Evolutionary conservation across 345 rosid genomes (phyloP).

Genomic region (Citropsis articulata): DNA sequence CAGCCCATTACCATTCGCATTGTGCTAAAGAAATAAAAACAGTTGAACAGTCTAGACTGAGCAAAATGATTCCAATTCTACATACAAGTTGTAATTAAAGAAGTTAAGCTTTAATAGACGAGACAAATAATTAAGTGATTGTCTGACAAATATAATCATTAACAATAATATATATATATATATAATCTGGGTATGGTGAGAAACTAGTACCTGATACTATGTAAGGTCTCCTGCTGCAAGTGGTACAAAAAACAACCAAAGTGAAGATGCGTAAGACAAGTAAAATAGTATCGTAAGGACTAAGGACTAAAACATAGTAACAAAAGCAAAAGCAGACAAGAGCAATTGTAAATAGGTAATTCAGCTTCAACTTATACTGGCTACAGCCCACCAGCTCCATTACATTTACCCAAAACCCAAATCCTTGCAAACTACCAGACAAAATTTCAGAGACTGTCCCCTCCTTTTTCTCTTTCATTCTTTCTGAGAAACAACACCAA

Average conservation of each 20-base stretch:
- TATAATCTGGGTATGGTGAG: too few relatives aligned
- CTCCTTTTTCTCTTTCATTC: neutral
- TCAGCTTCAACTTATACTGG: constrained; percentile 8
- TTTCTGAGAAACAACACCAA: constrained; percentile 13
- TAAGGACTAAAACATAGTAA: neutral
- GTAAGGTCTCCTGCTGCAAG: neutral
- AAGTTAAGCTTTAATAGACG: neutral
- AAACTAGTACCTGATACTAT: neutral
- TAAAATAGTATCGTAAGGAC: neutral
- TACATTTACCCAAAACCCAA: constrained; percentile 22
- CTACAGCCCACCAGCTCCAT: constrained; percentile 9
- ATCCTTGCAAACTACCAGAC: constrained; percentile 32
- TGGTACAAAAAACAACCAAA: neutral
- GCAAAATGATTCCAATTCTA: neutral
- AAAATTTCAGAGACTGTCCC: constrained; percentile 30
- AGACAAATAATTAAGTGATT: too few relatives aligned
- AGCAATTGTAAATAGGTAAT: neutral
- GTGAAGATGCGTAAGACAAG: too few relatives aligned
- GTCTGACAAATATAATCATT: too few relatives aligned
- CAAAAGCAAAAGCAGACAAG: constrained; percentile 11
- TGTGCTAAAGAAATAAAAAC: neutral
- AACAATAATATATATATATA: too few relatives aligned
- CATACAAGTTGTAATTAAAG: neutral
- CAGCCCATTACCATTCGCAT: neutral
- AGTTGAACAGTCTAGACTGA: neutral